Evolutionary conservation across 2,329 filamentous ascomycete species (phyloP), one percentile per base, ranked within the genome.

Genomic region (Aspergillus chevalieri): DNA sequence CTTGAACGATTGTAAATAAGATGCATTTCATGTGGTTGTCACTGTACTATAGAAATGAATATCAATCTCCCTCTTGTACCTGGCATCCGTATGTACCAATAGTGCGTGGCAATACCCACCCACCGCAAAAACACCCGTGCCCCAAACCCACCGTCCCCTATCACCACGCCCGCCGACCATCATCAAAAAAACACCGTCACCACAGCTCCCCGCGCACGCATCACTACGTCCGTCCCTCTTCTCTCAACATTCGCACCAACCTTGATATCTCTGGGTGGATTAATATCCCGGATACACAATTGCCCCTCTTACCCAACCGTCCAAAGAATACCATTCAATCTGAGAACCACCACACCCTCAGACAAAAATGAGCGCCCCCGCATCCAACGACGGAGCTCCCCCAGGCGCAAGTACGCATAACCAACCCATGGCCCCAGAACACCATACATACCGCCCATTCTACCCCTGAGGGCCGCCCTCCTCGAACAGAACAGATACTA

Each of bases 1-100:
- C 66, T 86, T 47, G 65, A 69, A 17, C 69, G 73, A 55, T 57
- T 87, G 47, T 86, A 71, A 69, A 33, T 46, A 38, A 19, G 14
- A 24, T 22, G 21, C 9, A 22, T 17, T 47, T 26, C 33, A 26
- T 47, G 41, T 43, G 24, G 26, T 30, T 30, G 26, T 30, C 41
- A 22, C 19, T 47, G 33, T 38, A 47, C 19, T 9, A 28, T n/a
- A 42, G 26, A 17, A 43, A 33, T 14, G 15, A 42, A 33, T 47
- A 30, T 30, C 26, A 30, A 30, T 30, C 10, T 12, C 26, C 26
- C 26, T 28, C 26, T 10, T 28, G 26, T 28, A 26, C 24, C 9
- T 28, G 26, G 26, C 12, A 28, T 17, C 21, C 30, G 34, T 38
- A 30, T 5, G 4, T 30, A 9, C 26, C 6, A 4, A 42, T 43